Conservation (phyloP, 306 rosid species). For the Fagus sylvatica region DNA sequence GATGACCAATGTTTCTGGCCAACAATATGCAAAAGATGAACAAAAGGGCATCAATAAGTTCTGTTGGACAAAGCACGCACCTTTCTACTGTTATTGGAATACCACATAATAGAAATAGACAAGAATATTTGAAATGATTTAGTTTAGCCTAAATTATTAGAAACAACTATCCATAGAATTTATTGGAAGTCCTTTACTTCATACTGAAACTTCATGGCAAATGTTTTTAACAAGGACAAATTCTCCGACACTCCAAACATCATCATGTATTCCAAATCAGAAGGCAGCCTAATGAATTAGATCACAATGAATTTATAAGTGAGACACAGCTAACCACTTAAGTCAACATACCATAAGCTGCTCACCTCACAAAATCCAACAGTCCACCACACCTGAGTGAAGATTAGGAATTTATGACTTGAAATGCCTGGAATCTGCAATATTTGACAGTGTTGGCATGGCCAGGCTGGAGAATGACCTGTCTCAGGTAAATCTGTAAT, state of each 20-base stretch:
- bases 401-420: constrained; percentile 38
- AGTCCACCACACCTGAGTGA: constrained; percentile 46
- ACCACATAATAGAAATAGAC: neutral
- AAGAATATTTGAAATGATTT: neutral
- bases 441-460: constrained; percentile 42
- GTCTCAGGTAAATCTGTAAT: constrained; percentile 20
- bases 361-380: constrained; percentile 51
- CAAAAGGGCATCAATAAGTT: neutral
- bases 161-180: constrained; percentile 3
- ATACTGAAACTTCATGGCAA: neutral
- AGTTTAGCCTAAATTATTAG: neutral
- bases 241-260: constrained; percentile 22
- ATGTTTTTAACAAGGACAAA: constrained; percentile 5
- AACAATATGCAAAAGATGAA: neutral
- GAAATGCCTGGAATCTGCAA: constrained; percentile 54
- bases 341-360: constrained; percentile 48
- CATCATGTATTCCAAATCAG: no score
- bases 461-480: constrained; percentile 39
- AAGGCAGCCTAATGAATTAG: constrained; percentile 36
- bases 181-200: neutral
- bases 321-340: constrained; percentile 30
- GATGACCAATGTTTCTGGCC: neutral
- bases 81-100: neutral
- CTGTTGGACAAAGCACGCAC: neutral
- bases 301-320: constrained; percentile 26